Evolutionary conservation across 2,329 filamentous ascomycete genomes (phyloP).

Genomic region (Cladosporium sp.): DNA sequence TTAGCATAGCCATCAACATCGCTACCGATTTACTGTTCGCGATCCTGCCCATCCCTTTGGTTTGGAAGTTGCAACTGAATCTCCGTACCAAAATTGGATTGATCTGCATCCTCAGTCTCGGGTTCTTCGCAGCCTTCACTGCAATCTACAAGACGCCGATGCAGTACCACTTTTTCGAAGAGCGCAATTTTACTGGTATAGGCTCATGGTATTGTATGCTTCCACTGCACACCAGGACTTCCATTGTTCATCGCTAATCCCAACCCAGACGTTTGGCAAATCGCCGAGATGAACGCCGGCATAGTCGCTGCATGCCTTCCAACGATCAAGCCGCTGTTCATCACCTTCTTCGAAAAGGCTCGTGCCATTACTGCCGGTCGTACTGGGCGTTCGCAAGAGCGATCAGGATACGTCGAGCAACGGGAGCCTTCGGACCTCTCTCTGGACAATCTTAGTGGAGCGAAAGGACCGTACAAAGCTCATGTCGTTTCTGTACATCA

Average conservation of each 20-base stretch:
- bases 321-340: slow-evolving; percentile 15
- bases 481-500: neutral
- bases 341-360: neutral
- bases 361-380: neutral
- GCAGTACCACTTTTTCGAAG: slow-evolving; percentile 5
- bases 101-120: slow-evolving; percentile 36
- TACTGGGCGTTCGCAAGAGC: neutral
- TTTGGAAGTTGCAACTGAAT: slow-evolving; percentile 42
- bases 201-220: slow-evolving; percentile 7
- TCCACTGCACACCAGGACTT: neutral
- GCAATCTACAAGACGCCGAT: slow-evolving; percentile 11
- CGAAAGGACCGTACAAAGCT: neutral
- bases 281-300: slow-evolving; percentile 12
- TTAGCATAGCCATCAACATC: slow-evolving; percentile 34
- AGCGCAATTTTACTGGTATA: slow-evolving; percentile 3
- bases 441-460: neutral
- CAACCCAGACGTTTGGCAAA: slow-evolving; percentile 11
- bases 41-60: slow-evolving; percentile 39
- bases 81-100: slow-evolving; percentile 38
- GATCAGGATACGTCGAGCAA: neutral
- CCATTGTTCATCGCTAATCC: neutral
- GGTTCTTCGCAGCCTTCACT: slow-evolving; percentile 33
- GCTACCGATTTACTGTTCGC: slow-evolving; percentile 41
- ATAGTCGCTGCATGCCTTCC: slow-evolving; percentile 15
- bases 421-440: neutral